Base-by-base conservation (phyloP, 2,329 filamentous ascomycete species). In the Sphaerulina populicola region DNA sequence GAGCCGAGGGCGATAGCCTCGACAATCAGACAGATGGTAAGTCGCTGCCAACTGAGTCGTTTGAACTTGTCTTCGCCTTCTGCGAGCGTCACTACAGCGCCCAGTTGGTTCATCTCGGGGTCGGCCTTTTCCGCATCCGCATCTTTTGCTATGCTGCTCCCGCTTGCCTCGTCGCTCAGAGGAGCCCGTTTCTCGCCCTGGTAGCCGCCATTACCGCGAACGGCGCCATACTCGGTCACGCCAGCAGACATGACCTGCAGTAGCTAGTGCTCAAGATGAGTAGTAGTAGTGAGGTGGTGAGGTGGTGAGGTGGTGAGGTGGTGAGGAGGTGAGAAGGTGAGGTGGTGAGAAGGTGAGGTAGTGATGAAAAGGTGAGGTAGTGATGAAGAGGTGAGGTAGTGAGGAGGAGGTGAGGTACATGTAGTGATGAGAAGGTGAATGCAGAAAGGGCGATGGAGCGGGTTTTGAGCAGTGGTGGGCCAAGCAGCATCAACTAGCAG, bases 1-100 rank as follows among this genome's bases (percentile, higher is more conserved):
- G 79, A 74, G 21, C 79, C 78, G 5, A 81, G 67, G 6, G 77
- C 79, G 39, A 81, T 77, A 23, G 77, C 79, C 60, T 80, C 78
- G 18, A 78, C 78, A 44, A 82, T 74, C 74, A 80, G 76, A 53
- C 60, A 64, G 33, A 68, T 57, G n/a, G 64, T 67, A 33, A 67
- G 49, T 23, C 57, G 52, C 59, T 76, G 74, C 76, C 76, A 79
- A 45, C 76, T 69, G 23, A 76, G 64, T 12, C 63, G 61, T 42
- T 67, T 57, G 64, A 71, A 73, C 53, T 69, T 69, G 18, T 58
- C 51, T 42, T 62, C 54, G 44, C 60, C 60, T 46, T 62, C 58
- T 27, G 58, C 64, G 44, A 69, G 57, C 53, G 62, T 64, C 58
- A 56, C 56, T 44, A 46, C 46, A 35, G 55, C 40, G 12, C 38